Conservation (phyloP, 768 basidiomycete species). For the Chalciporus sphaerocephalus region DNA sequence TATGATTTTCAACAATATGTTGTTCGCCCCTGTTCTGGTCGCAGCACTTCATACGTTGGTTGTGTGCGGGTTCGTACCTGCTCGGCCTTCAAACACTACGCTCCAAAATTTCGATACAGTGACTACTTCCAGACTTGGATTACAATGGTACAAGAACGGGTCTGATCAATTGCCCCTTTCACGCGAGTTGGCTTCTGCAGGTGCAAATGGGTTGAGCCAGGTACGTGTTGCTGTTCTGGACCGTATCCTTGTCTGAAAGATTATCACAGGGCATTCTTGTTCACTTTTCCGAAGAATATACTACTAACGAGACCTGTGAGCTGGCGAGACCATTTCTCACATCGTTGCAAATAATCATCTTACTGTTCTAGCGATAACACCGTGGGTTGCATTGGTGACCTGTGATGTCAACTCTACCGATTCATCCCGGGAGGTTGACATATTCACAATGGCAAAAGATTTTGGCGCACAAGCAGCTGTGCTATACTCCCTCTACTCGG, state of each 20-base stretch:
- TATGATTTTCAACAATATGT: constrained; percentile 16
- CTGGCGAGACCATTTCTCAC: constrained; percentile 25
- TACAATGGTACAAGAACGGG: constrained; percentile 59
- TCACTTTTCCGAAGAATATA: constrained; percentile 69
- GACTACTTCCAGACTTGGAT: constrained; percentile 45
- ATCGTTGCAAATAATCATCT: constrained; percentile 10
- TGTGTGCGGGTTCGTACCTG: constrained; percentile 61
- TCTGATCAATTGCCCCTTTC: constrained; percentile 53
- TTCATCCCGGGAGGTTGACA: constrained; percentile 56
- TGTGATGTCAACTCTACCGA: constrained; percentile 77
- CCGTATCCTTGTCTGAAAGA: not conserved
- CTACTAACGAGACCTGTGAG: constrained; percentile 46
- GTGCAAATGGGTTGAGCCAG: constrained; percentile 49
- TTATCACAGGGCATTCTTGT: constrained; percentile 66
- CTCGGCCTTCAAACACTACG: constrained; percentile 65
- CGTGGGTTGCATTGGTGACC: constrained; percentile 87
- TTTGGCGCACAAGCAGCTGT: constrained; percentile 82
- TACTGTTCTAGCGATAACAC: constrained; percentile 54
- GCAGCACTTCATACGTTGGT: constrained; percentile 3
- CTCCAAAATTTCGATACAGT: constrained; percentile 46
- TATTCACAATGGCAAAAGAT: constrained; percentile 77
- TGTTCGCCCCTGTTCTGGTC: constrained; percentile 6
- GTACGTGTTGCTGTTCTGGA: constrained; percentile 33
- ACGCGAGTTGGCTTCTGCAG: constrained; percentile 53
- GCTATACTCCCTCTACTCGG: constrained; percentile 69